phyloP scores from a whole-genome alignment of 495 filamentous ascomycete genomes.

The Tetracladium setigerum region DNA sequence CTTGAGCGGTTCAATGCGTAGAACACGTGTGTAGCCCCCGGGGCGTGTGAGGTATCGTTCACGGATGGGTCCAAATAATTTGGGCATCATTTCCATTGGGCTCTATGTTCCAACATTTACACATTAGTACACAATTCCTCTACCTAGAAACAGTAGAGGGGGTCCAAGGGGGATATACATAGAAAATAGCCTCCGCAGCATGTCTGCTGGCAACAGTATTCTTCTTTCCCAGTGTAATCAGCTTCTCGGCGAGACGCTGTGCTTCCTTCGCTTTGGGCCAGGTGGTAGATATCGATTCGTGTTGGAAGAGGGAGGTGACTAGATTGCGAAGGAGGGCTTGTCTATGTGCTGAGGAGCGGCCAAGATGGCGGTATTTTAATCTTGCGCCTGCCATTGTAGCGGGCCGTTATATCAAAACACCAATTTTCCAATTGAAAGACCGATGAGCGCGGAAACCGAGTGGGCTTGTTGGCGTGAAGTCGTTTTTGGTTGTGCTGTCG shows the following conservation, averaged over 20 bases:
- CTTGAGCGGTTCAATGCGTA: constrained; percentile 68
- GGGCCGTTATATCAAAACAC: background rate
- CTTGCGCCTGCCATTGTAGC: constrained; percentile 72
- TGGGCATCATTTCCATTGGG: constrained; percentile 54
- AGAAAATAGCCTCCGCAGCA: constrained; percentile 68
- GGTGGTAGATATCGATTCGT: constrained; percentile 90
- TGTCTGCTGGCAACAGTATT: constrained; percentile 69
- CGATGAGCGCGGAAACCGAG: background rate
- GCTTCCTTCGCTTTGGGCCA: constrained; percentile 97
- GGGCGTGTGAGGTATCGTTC: constrained; percentile 72
- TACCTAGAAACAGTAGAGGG: background rate
- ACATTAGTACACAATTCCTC: background rate
- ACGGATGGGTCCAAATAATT: constrained; percentile 77
- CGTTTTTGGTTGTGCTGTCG: no score
- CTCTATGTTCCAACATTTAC: constrained; percentile 4
- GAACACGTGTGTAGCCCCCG: constrained; percentile 90
- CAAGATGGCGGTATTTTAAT: constrained; percentile 79
- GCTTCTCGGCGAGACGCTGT: constrained; percentile 83
- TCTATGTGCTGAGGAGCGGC: constrained; percentile 76
- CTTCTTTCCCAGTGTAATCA: constrained; percentile 87
- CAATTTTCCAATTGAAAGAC: no score
- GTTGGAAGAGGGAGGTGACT: constrained; percentile 86
- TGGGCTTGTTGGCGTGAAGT: background rate
- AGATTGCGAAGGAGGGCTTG: constrained; percentile 92
- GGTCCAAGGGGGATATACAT: constrained; percentile 46